Evolutionary conservation across 1,284 basidiomycete genomes (phyloP).

Genomic region (Erythrobasidium hasegawianum): DNA sequence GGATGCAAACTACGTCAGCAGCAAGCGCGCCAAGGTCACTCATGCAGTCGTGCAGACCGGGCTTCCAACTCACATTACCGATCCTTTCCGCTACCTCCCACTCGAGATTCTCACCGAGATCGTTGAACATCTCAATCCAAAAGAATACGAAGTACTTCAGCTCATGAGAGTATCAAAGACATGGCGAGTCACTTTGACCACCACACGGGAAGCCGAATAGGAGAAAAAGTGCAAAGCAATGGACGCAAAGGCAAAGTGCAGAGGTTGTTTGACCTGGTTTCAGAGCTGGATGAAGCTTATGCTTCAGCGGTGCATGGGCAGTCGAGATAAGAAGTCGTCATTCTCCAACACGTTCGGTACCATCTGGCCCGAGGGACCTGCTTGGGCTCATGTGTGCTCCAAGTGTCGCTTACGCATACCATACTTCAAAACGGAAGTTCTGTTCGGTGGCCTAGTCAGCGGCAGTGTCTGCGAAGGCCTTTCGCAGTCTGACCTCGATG

Average conservation of each 20-base stretch:
- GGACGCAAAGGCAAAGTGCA: no score
- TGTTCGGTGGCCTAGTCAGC: no score
- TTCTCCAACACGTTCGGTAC: neutral
- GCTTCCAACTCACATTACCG: neutral
- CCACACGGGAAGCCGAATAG: neutral
- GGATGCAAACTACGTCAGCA: no score
- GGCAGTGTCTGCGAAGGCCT: no score
- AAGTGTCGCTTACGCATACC: no score
- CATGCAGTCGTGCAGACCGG: neutral
- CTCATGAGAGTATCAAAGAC: slow-evolving; percentile 4
- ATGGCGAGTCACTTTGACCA: neutral
- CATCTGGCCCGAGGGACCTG: neutral
- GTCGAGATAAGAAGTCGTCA: neutral
- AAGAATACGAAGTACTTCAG: neutral
- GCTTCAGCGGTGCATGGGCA: neutral
- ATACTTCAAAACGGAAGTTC: no score
- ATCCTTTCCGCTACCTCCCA: neutral
- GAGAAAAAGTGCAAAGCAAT: slow-evolving; percentile 6
- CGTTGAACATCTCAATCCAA: neutral
- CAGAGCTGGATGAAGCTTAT: slow-evolving; percentile 3
- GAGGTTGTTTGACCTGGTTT: slow-evolving; percentile 1
- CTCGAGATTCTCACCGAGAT: neutral
- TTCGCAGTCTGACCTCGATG: no score
- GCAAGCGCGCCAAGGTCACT: neutral
- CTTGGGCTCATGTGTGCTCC: neutral